phyloP scores from a whole-genome alignment of 2,329 filamentous ascomycete genomes.

The Trichoderma koningii region DNA sequence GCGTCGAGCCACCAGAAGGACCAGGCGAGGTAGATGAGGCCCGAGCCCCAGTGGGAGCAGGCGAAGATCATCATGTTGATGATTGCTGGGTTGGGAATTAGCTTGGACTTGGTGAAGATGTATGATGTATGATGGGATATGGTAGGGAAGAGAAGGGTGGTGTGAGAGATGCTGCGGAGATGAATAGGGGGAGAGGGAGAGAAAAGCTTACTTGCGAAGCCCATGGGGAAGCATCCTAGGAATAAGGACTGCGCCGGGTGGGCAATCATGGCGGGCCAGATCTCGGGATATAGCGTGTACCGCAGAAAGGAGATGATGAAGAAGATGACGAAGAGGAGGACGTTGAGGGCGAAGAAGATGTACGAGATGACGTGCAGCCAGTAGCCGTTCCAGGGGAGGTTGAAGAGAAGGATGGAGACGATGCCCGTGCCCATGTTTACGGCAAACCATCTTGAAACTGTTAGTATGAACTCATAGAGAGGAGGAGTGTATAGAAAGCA shows the following conservation, averaged over 20 bases:
- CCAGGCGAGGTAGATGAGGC: conserved; percentile 59
- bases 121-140: neutral
- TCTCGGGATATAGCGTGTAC: conserved; percentile 65
- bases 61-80: conserved; percentile 65
- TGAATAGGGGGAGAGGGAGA: neutral
- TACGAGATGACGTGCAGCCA: conserved; percentile 63
- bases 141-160: too few species aligned
- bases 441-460: conserved; percentile 54
- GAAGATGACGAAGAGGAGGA: conserved; percentile 58
- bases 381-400: conserved; percentile 60
- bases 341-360: conserved; percentile 62
- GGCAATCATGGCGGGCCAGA: conserved; percentile 66
- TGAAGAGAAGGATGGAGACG: conserved; percentile 62
- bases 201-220: conserved; percentile 55
- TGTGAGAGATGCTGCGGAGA: neutral
- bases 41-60: conserved; percentile 63
- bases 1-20: conserved; percentile 61
- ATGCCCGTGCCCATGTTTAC: conserved; percentile 70
- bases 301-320: conserved; percentile 57
- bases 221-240: conserved; percentile 69
- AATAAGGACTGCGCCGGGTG: conserved; percentile 70
- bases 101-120: neutral
- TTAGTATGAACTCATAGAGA: too few species aligned
- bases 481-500: too few species aligned
- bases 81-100: conserved; percentile 45